Evolutionary conservation across 2,329 filamentous ascomycete genomes (phyloP), one percentile per base, ranked within the genome.

Genomic region (Blumeriella jaapii): DNA sequence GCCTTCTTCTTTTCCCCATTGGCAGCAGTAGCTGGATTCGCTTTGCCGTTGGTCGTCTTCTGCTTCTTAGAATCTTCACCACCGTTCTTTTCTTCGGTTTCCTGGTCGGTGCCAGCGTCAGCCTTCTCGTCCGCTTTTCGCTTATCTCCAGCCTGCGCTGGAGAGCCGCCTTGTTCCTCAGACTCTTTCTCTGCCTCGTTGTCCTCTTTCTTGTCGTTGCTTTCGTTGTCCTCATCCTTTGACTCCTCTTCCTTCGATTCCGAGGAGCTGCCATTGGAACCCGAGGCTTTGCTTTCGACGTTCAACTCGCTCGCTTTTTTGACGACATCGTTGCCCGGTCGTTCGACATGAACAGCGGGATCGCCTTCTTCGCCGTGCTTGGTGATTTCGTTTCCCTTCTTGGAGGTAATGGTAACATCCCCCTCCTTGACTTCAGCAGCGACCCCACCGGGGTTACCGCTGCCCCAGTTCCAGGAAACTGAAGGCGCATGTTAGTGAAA

Each of bases 391-490:
- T 79, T 80, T 47, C 74, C 74, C 32, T 61, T 61, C 51, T 78
- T 68, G 27, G 72, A 71, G 49, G 69, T 64, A 49, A 79, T 72
- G 31, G 69, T 63, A 33, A 78, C 58, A 49, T 75, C 66, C 55
- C 73, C 74, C 23, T 74, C 58, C 63, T 55, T 72, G 67, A 61
- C 64, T 58, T 70, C 69, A 44, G 64, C 64, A 36, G 73, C 73
- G 28, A 63, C 69, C 40, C 74, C 76, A 33, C 61, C 60, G 1
- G 74, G 74, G 14, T 65, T 58, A 37, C 66, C 63, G 38, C 63
- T 61, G 39, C 63, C 62, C 71, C 71, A 78, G 52, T 67, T 64
- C 74, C 74, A 78, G 39, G 71, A 72, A 49, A 78, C 75, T 79
- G 40, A 8, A 17, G 12, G 20, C 15, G 13, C 16, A 10, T 16